Conservation (phyloP, 2,329 filamentous ascomycete species). For the Orbilia brochopaga region DNA sequence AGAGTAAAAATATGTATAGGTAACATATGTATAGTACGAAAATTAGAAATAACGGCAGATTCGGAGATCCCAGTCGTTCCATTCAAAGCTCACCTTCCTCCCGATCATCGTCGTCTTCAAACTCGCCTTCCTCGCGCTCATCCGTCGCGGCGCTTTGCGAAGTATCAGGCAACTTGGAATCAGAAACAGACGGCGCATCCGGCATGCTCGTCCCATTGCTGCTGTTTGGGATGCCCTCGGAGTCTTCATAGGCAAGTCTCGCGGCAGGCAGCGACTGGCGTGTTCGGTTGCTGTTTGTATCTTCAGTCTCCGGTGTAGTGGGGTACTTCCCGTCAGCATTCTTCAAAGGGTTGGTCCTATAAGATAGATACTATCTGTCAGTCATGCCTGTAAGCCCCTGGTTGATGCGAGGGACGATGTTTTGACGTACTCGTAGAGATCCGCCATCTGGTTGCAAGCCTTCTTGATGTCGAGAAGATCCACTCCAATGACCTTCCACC, state of each 20-base stretch:
- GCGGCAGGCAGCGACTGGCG: constrained; percentile 34
- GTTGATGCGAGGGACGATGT: constrained; percentile 9
- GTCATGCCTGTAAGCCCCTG: constrained; percentile 6
- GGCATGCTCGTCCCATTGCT: constrained; percentile 46
- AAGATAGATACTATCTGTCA: constrained; percentile 4
- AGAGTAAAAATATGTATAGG: constrained; percentile 19
- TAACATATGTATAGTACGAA: constrained; percentile 10
- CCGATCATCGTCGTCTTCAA: constrained; percentile 47
- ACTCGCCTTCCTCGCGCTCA: constrained; percentile 47
- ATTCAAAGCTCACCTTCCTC: constrained; percentile 45
- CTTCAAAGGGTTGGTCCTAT: constrained; percentile 46
- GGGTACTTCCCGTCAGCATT: constrained; percentile 49
- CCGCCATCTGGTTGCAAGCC: constrained; percentile 55
- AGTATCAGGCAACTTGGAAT: constrained; percentile 47
- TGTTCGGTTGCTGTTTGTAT: constrained; percentile 48
- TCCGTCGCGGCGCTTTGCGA: constrained; percentile 48
- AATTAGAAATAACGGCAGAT: constrained; percentile 3
- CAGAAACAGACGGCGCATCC: constrained; percentile 26
- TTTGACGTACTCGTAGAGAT: constrained; percentile 55
- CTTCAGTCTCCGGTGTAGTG: constrained; percentile 45
- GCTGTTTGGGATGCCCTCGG: constrained; percentile 28
- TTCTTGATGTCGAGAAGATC: constrained; percentile 58
- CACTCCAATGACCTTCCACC: constrained; percentile 83
- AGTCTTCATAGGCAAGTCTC: constrained; percentile 40
- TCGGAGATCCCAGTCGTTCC: neutral